Evolutionary conservation across 805 yeast species (phyloP), one percentile per base, ranked within the genome.

Genomic region (Kluyveromyces nonfermentans): DNA sequence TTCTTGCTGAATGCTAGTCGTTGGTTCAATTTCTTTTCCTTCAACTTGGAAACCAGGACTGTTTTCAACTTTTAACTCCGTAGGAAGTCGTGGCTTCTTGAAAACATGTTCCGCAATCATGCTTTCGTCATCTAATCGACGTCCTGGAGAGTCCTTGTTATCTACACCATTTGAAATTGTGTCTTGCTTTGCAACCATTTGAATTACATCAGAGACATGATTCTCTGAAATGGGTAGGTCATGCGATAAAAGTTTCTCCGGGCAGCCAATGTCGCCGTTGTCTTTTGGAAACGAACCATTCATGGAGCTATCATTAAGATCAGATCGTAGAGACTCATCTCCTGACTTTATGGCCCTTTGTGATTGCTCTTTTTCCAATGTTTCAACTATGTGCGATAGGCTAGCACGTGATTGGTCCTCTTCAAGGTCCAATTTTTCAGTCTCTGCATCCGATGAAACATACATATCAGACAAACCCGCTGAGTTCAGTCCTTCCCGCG

Each of bases 381-480:
- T 25, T 38, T 37, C 40, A 4, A 62, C 54, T 34, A 38, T 38
- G 14, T 25, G 34, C 21, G 41, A 28, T 16, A 38, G 21, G 3
- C 17, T 38, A 20, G 20, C 41, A 38, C 41, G 41, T 38, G 41
- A 38, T 22, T 38, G 34, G 33, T 38, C 41, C 18, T 38, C 41
- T 25, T 25, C 59, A 49, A 64, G 57, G 36, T 78, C 90, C 85
- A 87, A 78, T 53, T 77, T 82, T 57, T 88, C 96, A 0, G 97
- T 88, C 59, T 88, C 97, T 15, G 93, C 95, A 63, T 88, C 96
- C 14, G 93, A 82, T 10, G 64, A 56, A 25, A 60, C 49, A 42
- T 55, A 59, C 42, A 53, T 54, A 36, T 57, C 64, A 9, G 57
- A 52, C 19, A 57, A 35, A 51, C 79, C 79, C 45, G 76, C 69